These are phyloP conservation scores for Cinnamomum chago DNA, from an alignment of 164 flowering plant species.

Conservation along the genomic window DNA sequence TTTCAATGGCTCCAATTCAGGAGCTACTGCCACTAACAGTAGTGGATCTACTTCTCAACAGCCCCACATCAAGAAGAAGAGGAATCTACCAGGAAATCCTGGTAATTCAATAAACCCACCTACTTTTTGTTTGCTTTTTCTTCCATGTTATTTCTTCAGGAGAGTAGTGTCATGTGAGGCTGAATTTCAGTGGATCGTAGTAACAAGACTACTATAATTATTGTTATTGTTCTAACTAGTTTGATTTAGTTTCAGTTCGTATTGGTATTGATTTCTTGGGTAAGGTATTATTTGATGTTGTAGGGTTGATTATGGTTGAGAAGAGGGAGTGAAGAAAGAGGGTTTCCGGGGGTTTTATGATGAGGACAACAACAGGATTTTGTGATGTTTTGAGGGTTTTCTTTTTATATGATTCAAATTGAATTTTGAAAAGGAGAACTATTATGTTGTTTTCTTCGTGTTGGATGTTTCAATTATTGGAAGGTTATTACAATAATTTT, in stretches of 20 bases:
- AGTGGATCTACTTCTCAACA: conserved; percentile 34
- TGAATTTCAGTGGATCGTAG: neutral
- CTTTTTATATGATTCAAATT: neutral
- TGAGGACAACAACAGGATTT: neutral
- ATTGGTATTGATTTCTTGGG: neutral
- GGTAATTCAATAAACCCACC: conserved; percentile 33
- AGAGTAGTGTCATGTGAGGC: neutral
- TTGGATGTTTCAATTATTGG: neutral
- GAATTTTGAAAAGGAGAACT: neutral
- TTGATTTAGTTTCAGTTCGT: neutral
- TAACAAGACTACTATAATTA: neutral
- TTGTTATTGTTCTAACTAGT: neutral
- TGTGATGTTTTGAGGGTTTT: neutral
- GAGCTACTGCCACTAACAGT: conserved; percentile 28
- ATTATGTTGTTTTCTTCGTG: neutral
- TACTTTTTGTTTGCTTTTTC: neutral
- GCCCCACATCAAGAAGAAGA: conserved; percentile 54
- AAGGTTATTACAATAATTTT: neutral
- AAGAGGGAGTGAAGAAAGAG: neutral
- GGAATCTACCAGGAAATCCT: conserved; percentile 87
- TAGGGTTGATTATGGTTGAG: too few species aligned
- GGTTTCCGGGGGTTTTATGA: neutral
- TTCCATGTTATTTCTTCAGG: neutral
- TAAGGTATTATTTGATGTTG: neutral
- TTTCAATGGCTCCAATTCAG: conserved; percentile 27